phyloP scores from a whole-genome alignment of 371 early-diverging fungal species.

The Dinochytrium kinnereticum region DNA sequence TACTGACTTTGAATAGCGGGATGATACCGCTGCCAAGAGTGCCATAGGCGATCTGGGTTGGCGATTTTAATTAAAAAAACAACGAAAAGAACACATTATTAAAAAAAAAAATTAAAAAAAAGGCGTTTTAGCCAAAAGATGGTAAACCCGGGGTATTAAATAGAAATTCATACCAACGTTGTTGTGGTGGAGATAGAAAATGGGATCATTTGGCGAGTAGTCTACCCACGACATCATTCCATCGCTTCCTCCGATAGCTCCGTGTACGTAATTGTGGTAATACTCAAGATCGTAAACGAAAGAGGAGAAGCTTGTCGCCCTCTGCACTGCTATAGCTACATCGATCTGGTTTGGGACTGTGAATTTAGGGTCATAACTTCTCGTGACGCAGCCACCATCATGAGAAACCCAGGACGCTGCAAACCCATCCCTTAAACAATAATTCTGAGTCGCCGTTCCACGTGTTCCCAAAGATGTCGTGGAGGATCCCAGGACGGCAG shows the following conservation, averaged over 20 bases:
- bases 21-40: conserved; percentile 31
- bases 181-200: conserved; percentile 64
- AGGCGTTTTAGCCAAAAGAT: too few relatives aligned
- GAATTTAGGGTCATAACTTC: conserved; percentile 24
- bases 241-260: conserved; percentile 23
- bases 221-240: conserved; percentile 18
- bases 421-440: conserved; percentile 29
- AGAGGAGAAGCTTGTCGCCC: conserved; percentile 12
- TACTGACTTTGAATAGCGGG: conserved; percentile 1
- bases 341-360: conserved; percentile 9
- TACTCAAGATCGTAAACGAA: conserved; percentile 23
- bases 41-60: conserved; percentile 39
- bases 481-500: conserved; percentile 15
- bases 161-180: conserved; percentile 43
- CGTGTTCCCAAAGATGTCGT: conserved; percentile 27
- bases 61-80: too few relatives aligned
- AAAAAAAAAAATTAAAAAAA: too few relatives aligned
- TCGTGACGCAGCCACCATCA: conserved; percentile 24
- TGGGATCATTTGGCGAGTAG: conserved; percentile 53
- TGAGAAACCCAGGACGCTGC: conserved; percentile 26
- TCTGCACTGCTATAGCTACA: conserved; percentile 16
- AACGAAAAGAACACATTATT: too few relatives aligned
- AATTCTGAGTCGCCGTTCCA: conserved; percentile 7
- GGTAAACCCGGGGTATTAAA: too few relatives aligned
- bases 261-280: conserved; percentile 29